Evolutionary conservation across 495 filamentous ascomycete species (phyloP), one percentile per base, ranked within the genome.

Genomic region (Astrothelium subdiscretum): DNA sequence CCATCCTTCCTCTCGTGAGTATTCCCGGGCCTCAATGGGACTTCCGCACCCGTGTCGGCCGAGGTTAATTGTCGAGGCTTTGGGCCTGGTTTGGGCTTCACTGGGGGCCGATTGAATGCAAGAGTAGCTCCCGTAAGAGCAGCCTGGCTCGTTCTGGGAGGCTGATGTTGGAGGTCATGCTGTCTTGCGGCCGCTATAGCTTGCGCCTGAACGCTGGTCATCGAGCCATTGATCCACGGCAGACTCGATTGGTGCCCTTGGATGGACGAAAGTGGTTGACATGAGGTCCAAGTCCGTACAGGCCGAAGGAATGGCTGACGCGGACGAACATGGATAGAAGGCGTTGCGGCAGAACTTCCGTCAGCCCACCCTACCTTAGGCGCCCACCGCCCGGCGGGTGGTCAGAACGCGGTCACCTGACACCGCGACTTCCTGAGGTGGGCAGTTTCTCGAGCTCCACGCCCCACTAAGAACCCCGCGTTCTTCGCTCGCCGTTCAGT

Each of bases 61-160:
- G 48, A 54, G 2, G 48, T 54, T 24, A 54, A 54, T 29, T 54
- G 48, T 5, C 12, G 22, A 54, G 48, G 48, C 24, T 54, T 54
- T 11, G 24, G 48, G 24, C 12, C 27, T 42, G 35, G 57, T 35
- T 22, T 32, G n/a, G 57, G 31, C 57, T 59, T 59, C 12, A 24
- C 4, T 22, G 24, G 1, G 13, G 54, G 54, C 11, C 54, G 10
- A 20, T 22, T 12, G 5, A 59, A 59, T 5, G 57, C 57, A 35
- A 59, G 35, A n/a, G 27, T 42, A 31, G 57, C 57, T 1, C 57
- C 57, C 5, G 57, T 42, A 11, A 59, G 57, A 59, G 57, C 57
- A 24, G 57, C 57, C 15, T 59, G 11, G 31, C 31, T 59, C 5
- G 31, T 26, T 4, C 15, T 3, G 22, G 11, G 3, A 12, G 6